Evolutionary conservation across 148 eudicot species (phyloP), one percentile per base, ranked within the genome.

Genomic region (Camellia lanceoleosa): DNA sequence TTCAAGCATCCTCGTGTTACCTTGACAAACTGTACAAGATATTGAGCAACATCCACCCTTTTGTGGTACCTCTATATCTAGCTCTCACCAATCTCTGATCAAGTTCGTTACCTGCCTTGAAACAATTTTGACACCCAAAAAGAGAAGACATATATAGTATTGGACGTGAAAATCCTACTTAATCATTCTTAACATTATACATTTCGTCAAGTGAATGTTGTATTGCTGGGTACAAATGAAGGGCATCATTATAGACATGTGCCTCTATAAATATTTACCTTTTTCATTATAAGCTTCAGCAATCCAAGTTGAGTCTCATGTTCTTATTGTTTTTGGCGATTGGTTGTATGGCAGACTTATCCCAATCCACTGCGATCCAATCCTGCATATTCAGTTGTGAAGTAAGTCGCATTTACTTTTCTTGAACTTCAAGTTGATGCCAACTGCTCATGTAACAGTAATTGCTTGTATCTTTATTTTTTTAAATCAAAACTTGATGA

Each of bases 301-400:
- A 3, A 56, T 74, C 18, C 77, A 74, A 55, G 46, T 74, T 56
- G 76, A n/a, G 64, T 64, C 58, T 49, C n/a, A 51, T 78, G 64
- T 55, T 65, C 42, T 52, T 16, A 16, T 68, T 42, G 23, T 30
- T 77, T 68, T 78, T 44, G 30, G 65, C 66, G 51, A 12, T 67
- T 78, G 30, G 13, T 76, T 80, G 0, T 2, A 38, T 81, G 81
- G 80, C 94, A 95, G 98, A 90, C 92, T 42, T 87, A 91, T 85
- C 93, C 92, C 66, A 95, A 95, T 85, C 97, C 98, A 42, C 74
- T 95, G 84, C 89, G 91, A 75, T 91, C 82, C 81, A 91, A 93
- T 89, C 90, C 97, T 64, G 98, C 97, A 44, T 95, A 93, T 87
- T 89, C 94, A 62, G 94, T 93, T 74, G 98, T 95, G 59, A 92